These are phyloP conservation scores for Nitzschia sp. DNA, from an alignment of 108 stramenopile genomes.

Conservation along the genomic window DNA sequence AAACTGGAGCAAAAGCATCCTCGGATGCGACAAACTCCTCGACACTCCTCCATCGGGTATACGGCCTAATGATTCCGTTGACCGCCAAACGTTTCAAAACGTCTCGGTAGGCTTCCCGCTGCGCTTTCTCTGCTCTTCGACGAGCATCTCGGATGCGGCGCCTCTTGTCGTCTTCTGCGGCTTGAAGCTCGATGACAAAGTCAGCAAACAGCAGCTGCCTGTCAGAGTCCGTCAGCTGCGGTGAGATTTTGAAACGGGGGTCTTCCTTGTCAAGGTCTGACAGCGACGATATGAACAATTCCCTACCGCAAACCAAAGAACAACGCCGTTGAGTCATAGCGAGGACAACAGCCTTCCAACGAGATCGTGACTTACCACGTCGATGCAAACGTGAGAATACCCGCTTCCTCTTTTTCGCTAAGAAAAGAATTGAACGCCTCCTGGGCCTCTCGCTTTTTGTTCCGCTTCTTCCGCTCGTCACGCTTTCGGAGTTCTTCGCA, in stretches of 20 bases:
- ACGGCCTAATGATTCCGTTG: constrained; percentile 57
- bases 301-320: constrained; percentile 25
- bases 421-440: constrained; percentile 60
- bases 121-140: constrained; percentile 74
- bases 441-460: constrained; percentile 67
- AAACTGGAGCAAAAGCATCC: constrained; percentile 51
- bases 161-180: constrained; percentile 78
- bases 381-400: constrained; percentile 67
- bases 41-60: constrained; percentile 55
- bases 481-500: constrained; percentile 79
- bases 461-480: constrained; percentile 71
- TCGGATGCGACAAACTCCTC: constrained; percentile 53
- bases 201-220: constrained; percentile 79
- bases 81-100: constrained; percentile 48
- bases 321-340: no score
- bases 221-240: constrained; percentile 61
- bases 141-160: constrained; percentile 75
- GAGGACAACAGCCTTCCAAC: no score
- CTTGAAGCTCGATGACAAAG: constrained; percentile 73
- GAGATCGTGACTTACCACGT: constrained; percentile 80
- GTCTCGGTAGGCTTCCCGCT: constrained; percentile 67
- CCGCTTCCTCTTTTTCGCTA: constrained; percentile 63
- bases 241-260: constrained; percentile 55
- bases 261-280: constrained; percentile 49
- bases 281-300: constrained; percentile 58